Conservation (phyloP, 257 asterid species). For the Capsicum pubescens region DNA sequence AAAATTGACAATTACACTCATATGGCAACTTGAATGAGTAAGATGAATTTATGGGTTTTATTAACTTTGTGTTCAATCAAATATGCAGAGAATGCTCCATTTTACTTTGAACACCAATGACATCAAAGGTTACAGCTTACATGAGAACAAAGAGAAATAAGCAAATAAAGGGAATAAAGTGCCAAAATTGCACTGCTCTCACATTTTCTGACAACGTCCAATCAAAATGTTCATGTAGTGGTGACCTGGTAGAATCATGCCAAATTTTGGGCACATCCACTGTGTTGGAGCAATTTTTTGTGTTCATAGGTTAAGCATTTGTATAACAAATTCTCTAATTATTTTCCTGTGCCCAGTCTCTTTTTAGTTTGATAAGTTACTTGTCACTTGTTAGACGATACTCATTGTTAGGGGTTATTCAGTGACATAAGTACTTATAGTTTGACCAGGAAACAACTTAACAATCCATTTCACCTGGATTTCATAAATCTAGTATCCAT, state of each 20-base stretch:
- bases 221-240: not conserved
- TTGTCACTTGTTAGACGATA: not conserved
- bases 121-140: not conserved
- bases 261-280: not conserved
- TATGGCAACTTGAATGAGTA: too few relatives aligned
- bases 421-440: not conserved
- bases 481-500: not conserved
- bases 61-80: too few relatives aligned
- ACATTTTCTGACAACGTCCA: not conserved
- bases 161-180: not conserved
- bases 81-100: conserved; percentile 4
- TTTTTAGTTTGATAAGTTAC: conserved; percentile 10
- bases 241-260: not conserved
- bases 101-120: not conserved
- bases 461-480: not conserved
- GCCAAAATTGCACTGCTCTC: not conserved
- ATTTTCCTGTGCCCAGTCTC: not conserved
- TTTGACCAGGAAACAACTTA: not conserved
- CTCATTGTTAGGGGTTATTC: not conserved
- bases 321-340: conserved; percentile 3
- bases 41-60: too few relatives aligned
- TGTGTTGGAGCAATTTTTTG: not conserved
- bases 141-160: not conserved
- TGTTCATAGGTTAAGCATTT: not conserved
- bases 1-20: too few relatives aligned